phyloP scores from a whole-genome alignment of 148 eudicot species.

The Arctostaphylos glauca region DNA sequence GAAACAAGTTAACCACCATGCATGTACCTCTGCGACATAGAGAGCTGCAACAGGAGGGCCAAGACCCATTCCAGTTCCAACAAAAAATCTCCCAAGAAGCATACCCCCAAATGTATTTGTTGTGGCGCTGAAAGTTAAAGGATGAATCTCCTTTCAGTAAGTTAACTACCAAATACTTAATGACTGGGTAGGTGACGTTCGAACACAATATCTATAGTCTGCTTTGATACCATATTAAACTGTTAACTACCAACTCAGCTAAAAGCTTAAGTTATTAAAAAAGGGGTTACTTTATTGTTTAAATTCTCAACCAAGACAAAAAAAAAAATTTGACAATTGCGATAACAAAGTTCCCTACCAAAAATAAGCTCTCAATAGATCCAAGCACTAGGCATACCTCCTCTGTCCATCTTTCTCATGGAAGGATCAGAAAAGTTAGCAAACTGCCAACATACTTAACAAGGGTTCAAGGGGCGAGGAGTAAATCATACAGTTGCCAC shows the following conservation, averaged over 20 bases:
- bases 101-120: conserved; percentile 54
- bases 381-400: background rate
- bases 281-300: too few relatives aligned
- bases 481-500: background rate
- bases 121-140: conserved; percentile 52
- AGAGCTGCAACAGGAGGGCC: conserved; percentile 93
- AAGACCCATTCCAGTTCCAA: conserved; percentile 88
- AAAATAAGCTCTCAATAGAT: background rate
- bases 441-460: background rate
- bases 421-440: background rate
- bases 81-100: conserved; percentile 86
- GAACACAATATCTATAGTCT: too few relatives aligned
- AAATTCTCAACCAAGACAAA: background rate
- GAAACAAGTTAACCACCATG: background rate
- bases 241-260: too few relatives aligned
- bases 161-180: background rate
- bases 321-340: background rate
- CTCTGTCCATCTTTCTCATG: background rate
- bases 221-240: too few relatives aligned
- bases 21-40: conserved; percentile 77
- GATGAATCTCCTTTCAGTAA: background rate
- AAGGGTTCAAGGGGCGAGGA: background rate
- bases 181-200: too few relatives aligned
- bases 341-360: background rate
- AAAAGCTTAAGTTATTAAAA: too few relatives aligned